A percentile compares a stretch with the other conserved stretches of the same genome.
phyloP scores from a whole-genome alignment of 1,284 basidiomycete genomes.

The Pseudozyma hubeiensis region DNA sequence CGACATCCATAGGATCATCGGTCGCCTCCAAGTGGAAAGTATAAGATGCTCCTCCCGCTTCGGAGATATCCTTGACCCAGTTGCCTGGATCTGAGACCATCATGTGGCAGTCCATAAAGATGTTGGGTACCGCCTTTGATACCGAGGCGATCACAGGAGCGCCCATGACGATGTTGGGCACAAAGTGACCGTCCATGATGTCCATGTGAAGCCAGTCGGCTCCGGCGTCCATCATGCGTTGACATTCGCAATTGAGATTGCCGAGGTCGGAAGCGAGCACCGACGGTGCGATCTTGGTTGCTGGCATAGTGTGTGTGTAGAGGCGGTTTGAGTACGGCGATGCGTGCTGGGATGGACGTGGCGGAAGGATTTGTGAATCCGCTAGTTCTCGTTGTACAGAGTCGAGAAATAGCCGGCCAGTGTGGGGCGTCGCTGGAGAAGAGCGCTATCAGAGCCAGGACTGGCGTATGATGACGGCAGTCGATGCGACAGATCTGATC shows the following conservation, averaged over 20 bases:
- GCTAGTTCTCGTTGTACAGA: no score
- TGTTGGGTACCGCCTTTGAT: conserved; percentile 87
- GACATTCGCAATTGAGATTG: conserved; percentile 66
- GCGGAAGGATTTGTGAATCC: not conserved
- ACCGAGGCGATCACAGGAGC: conserved; percentile 89
- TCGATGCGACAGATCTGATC: no score
- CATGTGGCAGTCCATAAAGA: conserved; percentile 99
- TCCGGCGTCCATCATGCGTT: conserved; percentile 65
- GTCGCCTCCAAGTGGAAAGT: conserved; percentile 95
- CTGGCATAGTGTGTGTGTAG: conserved; percentile 50
- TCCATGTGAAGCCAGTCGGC: conserved; percentile 69
- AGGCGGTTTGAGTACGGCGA: no score
- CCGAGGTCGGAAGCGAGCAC: conserved; percentile 68
- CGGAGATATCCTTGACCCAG: conserved; percentile 96
- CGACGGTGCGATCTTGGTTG: conserved; percentile 64
- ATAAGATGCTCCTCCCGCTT: conserved; percentile 93
- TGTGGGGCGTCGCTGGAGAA: no score
- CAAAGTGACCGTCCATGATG: conserved; percentile 81
- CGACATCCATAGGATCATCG: conserved; percentile 66
- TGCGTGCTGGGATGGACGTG: not conserved
- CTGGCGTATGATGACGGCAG: no score
- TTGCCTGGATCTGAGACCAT: conserved; percentile 95
- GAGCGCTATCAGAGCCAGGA: no score
- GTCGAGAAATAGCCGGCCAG: no score
- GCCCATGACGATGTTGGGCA: conserved; percentile 83